phyloP scores from a whole-genome alignment of 2,329 filamentous ascomycete species.

The Teratosphaeria nubilosa region DNA sequence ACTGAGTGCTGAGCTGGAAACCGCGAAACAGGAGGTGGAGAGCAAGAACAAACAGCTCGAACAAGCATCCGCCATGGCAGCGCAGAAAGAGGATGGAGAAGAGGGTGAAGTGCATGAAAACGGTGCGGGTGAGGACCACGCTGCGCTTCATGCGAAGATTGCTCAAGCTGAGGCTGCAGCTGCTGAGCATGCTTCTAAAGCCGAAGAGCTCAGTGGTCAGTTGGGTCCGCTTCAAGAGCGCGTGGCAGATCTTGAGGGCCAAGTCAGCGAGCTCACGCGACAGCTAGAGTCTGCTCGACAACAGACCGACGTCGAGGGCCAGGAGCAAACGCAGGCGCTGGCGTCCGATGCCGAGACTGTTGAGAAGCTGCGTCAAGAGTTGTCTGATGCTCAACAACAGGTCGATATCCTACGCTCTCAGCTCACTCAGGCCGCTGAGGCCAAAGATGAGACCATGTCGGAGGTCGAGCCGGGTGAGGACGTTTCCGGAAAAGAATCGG shows the following conservation, averaged over 20 bases:
- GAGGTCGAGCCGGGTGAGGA: constrained; percentile 16
- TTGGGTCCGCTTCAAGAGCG: constrained; percentile 27
- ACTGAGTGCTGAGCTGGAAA: constrained; percentile 5
- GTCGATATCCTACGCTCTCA: background rate
- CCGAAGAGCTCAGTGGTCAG: constrained; percentile 55
- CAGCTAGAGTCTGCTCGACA: background rate
- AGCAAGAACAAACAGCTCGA: constrained; percentile 45
- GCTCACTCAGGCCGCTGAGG: background rate
- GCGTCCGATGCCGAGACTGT: constrained; percentile 10
- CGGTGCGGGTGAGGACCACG: constrained; percentile 37
- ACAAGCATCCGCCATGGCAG: constrained; percentile 25
- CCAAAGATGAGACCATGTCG: background rate
- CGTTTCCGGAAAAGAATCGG: constrained; percentile 28
- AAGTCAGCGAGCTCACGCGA: background rate
- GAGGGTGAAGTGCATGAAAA: constrained; percentile 22
- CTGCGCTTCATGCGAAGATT: constrained; percentile 15
- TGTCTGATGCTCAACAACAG: background rate
- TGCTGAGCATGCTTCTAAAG: constrained; percentile 37
- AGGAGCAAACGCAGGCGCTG: constrained; percentile 1
- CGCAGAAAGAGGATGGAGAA: constrained; percentile 9
- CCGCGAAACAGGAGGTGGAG: constrained; percentile 7
- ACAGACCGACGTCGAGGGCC: background rate
- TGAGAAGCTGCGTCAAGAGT: constrained; percentile 10
- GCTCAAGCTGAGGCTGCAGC: constrained; percentile 5
- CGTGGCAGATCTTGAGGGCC: background rate